Evolutionary conservation across 2,329 filamentous ascomycete species (phyloP).

Genomic region (Neophaeococcomyces mojaviensis): DNA sequence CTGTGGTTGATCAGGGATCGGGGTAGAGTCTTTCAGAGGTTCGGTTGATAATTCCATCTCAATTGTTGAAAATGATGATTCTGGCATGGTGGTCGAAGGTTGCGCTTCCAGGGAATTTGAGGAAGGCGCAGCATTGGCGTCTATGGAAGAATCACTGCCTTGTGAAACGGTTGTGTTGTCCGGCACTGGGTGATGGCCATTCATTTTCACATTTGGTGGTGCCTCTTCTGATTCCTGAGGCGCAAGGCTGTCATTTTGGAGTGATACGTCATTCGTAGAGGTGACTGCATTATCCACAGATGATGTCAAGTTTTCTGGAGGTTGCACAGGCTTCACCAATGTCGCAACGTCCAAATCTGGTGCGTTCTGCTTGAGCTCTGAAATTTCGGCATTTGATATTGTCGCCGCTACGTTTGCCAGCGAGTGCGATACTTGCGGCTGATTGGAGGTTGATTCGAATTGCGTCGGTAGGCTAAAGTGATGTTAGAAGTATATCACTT

Average conservation of each 20-base stretch:
- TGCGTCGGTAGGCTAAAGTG: conserved; percentile 19
- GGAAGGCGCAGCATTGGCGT: conserved; percentile 17
- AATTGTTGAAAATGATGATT: conserved; percentile 12
- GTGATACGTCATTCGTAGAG: conserved; percentile 3
- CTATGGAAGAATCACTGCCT: background rate
- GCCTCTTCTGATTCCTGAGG: background rate
- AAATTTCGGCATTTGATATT: conserved; percentile 20
- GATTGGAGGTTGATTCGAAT: conserved; percentile 20
- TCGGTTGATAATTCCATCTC: conserved; percentile 9
- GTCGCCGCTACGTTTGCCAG: conserved; percentile 18
- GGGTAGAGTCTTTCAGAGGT: conserved; percentile 8
- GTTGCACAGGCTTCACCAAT: conserved; percentile 1
- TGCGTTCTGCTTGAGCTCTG: conserved; percentile 6
- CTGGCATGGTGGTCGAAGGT: conserved; percentile 12
- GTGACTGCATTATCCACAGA: background rate
- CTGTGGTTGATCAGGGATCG: conserved; percentile 14
- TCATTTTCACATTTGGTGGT: conserved; percentile 2
- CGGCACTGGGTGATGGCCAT: background rate
- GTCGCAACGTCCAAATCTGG: conserved; percentile 6
- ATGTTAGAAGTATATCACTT: conserved; percentile 10
- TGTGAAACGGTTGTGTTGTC: background rate
- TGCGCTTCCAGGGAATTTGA: conserved; percentile 16
- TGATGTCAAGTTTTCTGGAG: background rate
- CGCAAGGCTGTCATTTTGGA: background rate
- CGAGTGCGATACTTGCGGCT: conserved; percentile 16